Conservation (phyloP, 2,329 filamentous ascomycete species). For the Monilinia laxa region DNA sequence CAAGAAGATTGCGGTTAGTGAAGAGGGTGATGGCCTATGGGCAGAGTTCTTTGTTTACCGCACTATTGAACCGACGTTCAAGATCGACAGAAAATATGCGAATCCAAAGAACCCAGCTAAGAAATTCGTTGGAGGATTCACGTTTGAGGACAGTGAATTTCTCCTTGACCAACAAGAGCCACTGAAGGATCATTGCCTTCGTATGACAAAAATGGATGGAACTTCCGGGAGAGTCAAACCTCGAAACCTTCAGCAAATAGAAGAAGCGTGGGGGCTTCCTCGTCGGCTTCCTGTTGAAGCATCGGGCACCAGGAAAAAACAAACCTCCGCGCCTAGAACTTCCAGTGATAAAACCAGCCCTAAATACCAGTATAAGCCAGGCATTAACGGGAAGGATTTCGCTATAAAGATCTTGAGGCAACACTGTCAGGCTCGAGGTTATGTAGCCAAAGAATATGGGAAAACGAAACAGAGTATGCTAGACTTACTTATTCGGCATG, state of each 20-base stretch:
- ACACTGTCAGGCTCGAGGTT: conserved; percentile 4
- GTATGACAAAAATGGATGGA: neutral
- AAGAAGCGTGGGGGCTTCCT: neutral
- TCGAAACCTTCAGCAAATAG: neutral
- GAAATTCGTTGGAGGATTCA: neutral
- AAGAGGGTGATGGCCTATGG: neutral
- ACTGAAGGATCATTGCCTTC: neutral
- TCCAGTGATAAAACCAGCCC: neutral
- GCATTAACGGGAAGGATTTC: neutral
- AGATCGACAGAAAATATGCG: neutral
- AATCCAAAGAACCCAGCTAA: neutral
- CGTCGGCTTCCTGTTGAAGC: rapidly evolving
- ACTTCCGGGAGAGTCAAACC: conserved; percentile 7
- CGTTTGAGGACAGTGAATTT: conserved; percentile 6
- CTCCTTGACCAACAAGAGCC: neutral
- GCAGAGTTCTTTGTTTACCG: neutral
- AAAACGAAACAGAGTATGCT: neutral
- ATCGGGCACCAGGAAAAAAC: too few species aligned
- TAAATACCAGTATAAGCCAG: neutral
- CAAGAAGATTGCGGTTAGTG: neutral
- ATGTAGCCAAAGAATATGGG: neutral
- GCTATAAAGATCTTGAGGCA: neutral
- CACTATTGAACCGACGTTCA: neutral
- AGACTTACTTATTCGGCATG: neutral
- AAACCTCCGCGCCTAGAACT: rapidly evolving